Base-by-base conservation (phyloP, 305 asterid species). In the Fraxinus paxiana region DNA sequence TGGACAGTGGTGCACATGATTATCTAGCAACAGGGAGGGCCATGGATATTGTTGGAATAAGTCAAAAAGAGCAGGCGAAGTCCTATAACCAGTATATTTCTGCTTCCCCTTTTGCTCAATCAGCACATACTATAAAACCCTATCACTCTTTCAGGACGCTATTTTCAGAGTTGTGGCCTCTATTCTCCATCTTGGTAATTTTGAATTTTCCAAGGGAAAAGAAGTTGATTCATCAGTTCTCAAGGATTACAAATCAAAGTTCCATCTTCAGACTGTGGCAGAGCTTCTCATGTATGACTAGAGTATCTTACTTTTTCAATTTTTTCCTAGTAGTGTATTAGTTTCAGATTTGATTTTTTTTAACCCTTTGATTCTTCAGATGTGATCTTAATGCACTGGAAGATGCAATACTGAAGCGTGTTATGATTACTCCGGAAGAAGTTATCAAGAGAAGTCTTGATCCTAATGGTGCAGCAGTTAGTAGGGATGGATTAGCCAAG, bases 151-250 rank as follows among this genome's bases (percentile, higher is more conserved):
- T 81, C 89, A 92, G 97, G 97, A 94, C 77, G 97, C 97, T 77
- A 94, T 94, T 84, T 94, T 94, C 83, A 90, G 97, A 82, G 95
- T 94, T 22, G 98, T 94, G 84, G 97, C 98, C 31, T 43, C 97
- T 81, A 86, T 93, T 88, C 98, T 94, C 78, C 98, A 93, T 83
- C 89, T 93, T 80, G 98, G 98, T 79, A 94, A 93, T 76, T 81
- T 93, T 67, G 92, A 94, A 46, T 93, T 94, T 76, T 20, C 85
- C 0, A 94, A 92, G 87, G 94, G 96, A 67, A 34, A 87, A 79
- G 97, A 94, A 79, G 34, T 80, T 73, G 98, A 94, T 84, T 94
- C 98, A 38, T 92, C 98, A 18, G 84, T 87, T 73, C 87, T 94
- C 38, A 91, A 90, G 87, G 92, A 92, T 88, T 97, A 92, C 70